Base-by-base conservation (phyloP, 2,329 filamentous ascomycete species). In the Thelonectria discophora region DNA sequence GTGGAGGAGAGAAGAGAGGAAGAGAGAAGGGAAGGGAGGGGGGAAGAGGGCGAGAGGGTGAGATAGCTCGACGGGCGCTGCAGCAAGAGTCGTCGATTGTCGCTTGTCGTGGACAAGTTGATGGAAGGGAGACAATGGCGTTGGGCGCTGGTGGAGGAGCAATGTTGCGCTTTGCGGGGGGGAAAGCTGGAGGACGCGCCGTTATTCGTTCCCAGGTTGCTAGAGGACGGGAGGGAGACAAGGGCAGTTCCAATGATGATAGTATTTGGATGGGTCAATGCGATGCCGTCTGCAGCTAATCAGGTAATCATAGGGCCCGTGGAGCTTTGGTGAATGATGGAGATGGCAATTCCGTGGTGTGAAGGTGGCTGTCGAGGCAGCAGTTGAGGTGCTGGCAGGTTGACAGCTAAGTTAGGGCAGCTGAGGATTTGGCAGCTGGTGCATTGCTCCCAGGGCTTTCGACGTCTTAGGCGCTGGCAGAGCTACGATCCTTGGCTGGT, bases 161-260 rank as follows among this genome's bases (percentile, higher is more conserved):
- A 60, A 69, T 63, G 67, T 70, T 69, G 67, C 71, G 67, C 63
- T 69, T 70, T 70, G 69, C 66, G 69, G 68, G 69, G 69, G 68
- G 65, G 59, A 67, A 65, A 66, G 66, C 65, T 70, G 55, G 61
- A 62, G 53, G 52, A 63, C 62, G 63, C 65, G 66, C 58, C 63
- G 66, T 67, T 69, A 66, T 60, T 60, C 58, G 58, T 34, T 13
- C n/a, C 32, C 32, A 34, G 32, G 13, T 51, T 55, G 67, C 68
- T 68, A 65, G 69, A 64, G 67, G 65, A 27, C 60, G 58, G 58
- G 49, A 60, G 50, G 45, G 49, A 40, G 55, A 42, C 47, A 51
- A 61, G 50, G 57, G 55, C 64, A 42, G 37, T 39, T 39, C 21
- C 24, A 13, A 34, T 13, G 32, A 34, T 34, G 32, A 34, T n/a